Conservation (phyloP, 768 basidiomycete genomes). For the Wakefieldia striispora region DNA sequence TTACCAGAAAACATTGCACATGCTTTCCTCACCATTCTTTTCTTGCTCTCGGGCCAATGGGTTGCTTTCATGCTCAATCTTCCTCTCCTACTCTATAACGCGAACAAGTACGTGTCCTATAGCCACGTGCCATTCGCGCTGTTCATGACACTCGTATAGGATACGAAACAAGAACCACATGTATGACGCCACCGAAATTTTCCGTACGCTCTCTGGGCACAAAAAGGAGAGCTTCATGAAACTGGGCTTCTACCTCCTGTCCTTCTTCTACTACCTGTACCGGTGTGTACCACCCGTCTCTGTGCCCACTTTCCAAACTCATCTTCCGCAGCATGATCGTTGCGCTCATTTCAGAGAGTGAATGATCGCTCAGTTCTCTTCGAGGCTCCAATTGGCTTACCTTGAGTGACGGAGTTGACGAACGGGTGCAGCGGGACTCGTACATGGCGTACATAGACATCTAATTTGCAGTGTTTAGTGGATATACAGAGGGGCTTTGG, state of each 20-base stretch:
- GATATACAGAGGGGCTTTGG: constrained; percentile 14
- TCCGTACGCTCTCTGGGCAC: constrained; percentile 88
- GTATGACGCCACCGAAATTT: constrained; percentile 99
- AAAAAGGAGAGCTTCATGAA: constrained; percentile 97
- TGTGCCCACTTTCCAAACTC: neutral
- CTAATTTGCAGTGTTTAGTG: constrained; percentile 11
- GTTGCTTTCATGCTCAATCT: constrained; percentile 86
- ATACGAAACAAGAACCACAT: constrained; percentile 93
- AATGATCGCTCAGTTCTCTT: constrained; percentile 33
- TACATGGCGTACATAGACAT: constrained; percentile 17
- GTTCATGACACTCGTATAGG: constrained; percentile 39
- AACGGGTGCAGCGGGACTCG: neutral
- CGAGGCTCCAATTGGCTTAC: too few species aligned
- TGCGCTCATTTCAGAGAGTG: constrained; percentile 79
- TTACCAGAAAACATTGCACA: constrained; percentile 95
- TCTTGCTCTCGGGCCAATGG: constrained; percentile 97
- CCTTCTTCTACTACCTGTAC: constrained; percentile 91
- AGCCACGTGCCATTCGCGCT: neutral
- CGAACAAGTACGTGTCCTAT: constrained; percentile 75
- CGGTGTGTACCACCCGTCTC: constrained; percentile 48
- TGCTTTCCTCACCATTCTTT: constrained; percentile 84
- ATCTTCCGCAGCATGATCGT: constrained; percentile 73
- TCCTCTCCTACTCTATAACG: constrained; percentile 86
- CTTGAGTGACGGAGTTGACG: too few species aligned
- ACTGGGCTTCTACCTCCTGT: constrained; percentile 89